Evolutionary conservation across 2,329 filamentous ascomycete species (phyloP).

Genomic region (Ophiostoma triangulosporum): DNA sequence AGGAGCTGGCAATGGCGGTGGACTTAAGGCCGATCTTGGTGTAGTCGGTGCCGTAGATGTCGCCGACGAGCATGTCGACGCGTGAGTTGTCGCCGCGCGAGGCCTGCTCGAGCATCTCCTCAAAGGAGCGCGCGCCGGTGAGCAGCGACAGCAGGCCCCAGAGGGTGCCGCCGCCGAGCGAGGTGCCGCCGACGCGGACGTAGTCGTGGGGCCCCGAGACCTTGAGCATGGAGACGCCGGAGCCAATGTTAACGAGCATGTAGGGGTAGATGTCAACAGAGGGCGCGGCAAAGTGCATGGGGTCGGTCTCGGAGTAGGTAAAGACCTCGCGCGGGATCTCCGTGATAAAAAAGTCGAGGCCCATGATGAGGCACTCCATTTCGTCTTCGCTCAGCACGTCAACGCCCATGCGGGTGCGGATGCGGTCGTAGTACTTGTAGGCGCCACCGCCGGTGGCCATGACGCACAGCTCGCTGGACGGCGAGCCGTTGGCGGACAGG

Average conservation of each 20-base stretch:
- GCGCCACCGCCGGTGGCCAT: conserved; percentile 95
- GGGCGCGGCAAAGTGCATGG: conserved; percentile 76
- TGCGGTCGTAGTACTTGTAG: conserved; percentile 91
- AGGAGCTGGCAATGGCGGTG: conserved; percentile 88
- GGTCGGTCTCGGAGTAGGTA: conserved; percentile 81
- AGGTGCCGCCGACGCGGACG: conserved; percentile 86
- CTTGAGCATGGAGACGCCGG: conserved; percentile 93
- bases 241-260: conserved; percentile 94
- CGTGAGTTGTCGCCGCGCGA: conserved; percentile 82
- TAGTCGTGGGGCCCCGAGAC: conserved; percentile 80
- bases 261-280: conserved; percentile 68
- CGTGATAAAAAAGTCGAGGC: conserved; percentile 97
- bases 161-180: conserved; percentile 88
- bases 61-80: conserved; percentile 93
- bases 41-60: conserved; percentile 95
- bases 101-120: conserved; percentile 90
- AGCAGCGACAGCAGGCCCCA: conserved; percentile 89
- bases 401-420: conserved; percentile 69
- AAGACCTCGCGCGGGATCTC: conserved; percentile 96
- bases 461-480: conserved; percentile 62
- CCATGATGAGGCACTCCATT: conserved; percentile 96
- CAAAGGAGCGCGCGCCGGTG: conserved; percentile 89
- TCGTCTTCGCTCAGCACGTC: conserved; percentile 89
- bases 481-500: conserved; percentile 63
- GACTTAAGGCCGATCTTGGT: conserved; percentile 92